Conservation (phyloP, 2,329 filamentous ascomycete species). For the Penicillium paneum region DNA sequence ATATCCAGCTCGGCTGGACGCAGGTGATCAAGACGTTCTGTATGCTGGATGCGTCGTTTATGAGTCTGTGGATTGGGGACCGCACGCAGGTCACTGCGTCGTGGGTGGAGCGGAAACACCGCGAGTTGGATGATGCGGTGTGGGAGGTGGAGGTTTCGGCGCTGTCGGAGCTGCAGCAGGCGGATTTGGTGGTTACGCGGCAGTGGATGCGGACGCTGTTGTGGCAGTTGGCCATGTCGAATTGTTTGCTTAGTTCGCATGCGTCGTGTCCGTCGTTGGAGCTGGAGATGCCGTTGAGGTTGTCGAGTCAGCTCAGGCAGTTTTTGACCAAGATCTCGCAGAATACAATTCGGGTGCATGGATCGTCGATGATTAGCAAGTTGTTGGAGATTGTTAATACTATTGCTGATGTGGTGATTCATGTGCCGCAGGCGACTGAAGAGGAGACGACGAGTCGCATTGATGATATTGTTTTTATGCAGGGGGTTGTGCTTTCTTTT, state of each 20-base stretch:
- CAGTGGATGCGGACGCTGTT: conserved; percentile 51
- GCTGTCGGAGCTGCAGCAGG: conserved; percentile 46
- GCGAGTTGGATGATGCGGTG: conserved; percentile 41
- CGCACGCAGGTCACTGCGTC: conserved; percentile 37
- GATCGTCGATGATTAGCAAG: conserved; percentile 57
- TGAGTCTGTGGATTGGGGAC: conserved; percentile 45
- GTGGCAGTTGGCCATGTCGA: conserved; percentile 52
- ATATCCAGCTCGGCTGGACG: conserved; percentile 44
- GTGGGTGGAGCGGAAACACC: conserved; percentile 49
- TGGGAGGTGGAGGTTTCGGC: conserved; percentile 39
- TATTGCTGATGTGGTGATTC: conserved; percentile 56
- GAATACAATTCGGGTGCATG: conserved; percentile 54
- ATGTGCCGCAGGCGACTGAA: conserved; percentile 47
- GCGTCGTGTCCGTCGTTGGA: conserved; percentile 33
- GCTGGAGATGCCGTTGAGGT: conserved; percentile 45
- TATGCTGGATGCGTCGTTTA: conserved; percentile 45
- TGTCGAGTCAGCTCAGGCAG: conserved; percentile 45
- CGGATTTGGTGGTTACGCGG: conserved; percentile 50
- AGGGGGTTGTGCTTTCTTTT: conserved; percentile 51
- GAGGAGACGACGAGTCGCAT: conserved; percentile 50
- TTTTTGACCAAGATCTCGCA: conserved; percentile 43
- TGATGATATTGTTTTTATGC: conserved; percentile 54
- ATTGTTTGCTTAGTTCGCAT: conserved; percentile 41
- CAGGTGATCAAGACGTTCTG: conserved; percentile 47
- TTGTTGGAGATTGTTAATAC: conserved; percentile 60